These are phyloP conservation scores for Ammopiptanthus mongolicus DNA, from an alignment of 306 rosid species.

Conservation along the genomic window DNA sequence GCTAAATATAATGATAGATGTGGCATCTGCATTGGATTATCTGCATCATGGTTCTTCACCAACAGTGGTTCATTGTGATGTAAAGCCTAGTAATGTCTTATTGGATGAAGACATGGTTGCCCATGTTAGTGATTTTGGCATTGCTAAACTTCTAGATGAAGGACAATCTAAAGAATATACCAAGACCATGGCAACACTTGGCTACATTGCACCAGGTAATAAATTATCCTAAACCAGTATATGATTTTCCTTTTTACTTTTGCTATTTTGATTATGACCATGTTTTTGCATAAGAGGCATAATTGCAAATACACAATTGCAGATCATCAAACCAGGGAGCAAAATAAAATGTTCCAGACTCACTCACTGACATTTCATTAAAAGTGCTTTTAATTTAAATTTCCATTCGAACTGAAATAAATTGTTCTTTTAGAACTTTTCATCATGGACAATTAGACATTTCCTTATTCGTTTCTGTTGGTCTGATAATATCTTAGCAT, in stretches of 20 bases:
- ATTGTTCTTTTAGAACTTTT: not conserved
- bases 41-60: constrained; percentile 15
- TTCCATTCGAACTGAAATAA: not conserved
- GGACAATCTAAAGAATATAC: constrained; percentile 6
- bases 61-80: constrained; percentile 18
- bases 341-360: not conserved
- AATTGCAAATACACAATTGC: not conserved
- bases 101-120: constrained; percentile 16
- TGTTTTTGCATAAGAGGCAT: not conserved
- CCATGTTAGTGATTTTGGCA: constrained; percentile 20
- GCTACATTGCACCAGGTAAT: constrained; percentile 19
- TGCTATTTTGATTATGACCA: not conserved
- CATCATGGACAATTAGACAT: not conserved
- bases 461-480: not conserved
- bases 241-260: not conserved
- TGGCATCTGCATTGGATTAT: constrained; percentile 30
- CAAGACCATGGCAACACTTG: constrained; percentile 11
- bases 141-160: constrained; percentile 12
- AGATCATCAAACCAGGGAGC: not conserved
- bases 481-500: not conserved
- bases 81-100: constrained; percentile 16
- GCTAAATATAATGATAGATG: constrained; percentile 28
- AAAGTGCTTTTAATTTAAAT: not conserved
- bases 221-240: not conserved
- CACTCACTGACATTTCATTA: not conserved